Base-by-base conservation (phyloP, 2,329 filamentous ascomycete species). In the Sporothrix pseudoabietina region DNA sequence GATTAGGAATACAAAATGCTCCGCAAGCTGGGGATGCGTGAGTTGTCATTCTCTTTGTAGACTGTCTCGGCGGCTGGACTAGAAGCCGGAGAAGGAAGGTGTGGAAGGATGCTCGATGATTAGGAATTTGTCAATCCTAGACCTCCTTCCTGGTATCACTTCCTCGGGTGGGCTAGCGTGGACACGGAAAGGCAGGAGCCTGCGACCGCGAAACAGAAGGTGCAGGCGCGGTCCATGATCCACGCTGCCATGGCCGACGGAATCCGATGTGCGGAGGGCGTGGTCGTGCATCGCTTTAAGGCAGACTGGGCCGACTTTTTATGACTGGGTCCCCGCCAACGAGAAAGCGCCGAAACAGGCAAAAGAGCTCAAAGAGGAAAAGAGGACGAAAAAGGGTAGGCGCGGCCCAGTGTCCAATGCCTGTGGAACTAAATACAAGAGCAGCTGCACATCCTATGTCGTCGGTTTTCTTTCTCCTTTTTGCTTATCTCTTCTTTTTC, bases 181-280 rank as follows among this genome's bases (percentile, higher is more conserved):
- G 12, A 26, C 8, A 26, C 39, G 47, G 52, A 35, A 7, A 66
- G 41, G 6, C n/a, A 47, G 39, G n/a, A 66, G 61, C 19, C 39
- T 9, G 22, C 39, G 19, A 26, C 39, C 61, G 47, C 39, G n/a
- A n/a, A 49, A n/a, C 39, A 41, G 12, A 41, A 44, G 4, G 61
- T n/a, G 59, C 59, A 63, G 61, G 39, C 22, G 61, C 26, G 44
- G n/a, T 52, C 9, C 44, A 68, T 26, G 57, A 39, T 39, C 57
- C 30, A 39, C 57, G n/a, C 59, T 32, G 59, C 44, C 14, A 49
- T 49, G 61, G 61, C 61, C 61, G 61, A 66, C 39, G 39, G 39
- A 65, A 44, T 54, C 68, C 68, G 52, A 70, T 59, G 68, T 57
- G 22, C 68, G 68, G 68, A 70, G 68, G 35, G 52, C 44, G 61